Percentiles rank a stretch among this genome's conserved stretches.
Evolutionary conservation across 345 rosid genomes (phyloP).

Genomic region (Lepidium sativum): DNA sequence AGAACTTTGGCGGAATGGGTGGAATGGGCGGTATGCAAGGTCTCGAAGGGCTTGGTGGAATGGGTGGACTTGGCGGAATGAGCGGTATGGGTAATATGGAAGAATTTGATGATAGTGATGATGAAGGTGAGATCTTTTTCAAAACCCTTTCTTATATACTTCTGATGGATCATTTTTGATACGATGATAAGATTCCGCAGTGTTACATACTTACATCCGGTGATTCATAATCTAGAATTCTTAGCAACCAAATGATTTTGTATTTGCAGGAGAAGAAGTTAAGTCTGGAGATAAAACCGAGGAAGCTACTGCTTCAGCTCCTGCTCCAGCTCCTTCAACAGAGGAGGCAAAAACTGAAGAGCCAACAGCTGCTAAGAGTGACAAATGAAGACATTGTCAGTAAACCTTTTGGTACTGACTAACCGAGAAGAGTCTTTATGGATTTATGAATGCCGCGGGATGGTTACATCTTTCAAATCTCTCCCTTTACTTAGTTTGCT

Average conservation of each 20-base stretch:
- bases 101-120: conserved; percentile 83
- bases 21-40: conserved; percentile 31
- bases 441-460: neutral
- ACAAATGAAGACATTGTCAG: conserved; percentile 13
- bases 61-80: conserved; percentile 25
- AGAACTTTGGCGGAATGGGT: conserved; percentile 26
- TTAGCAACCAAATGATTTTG: neutral
- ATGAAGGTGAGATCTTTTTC: conserved; percentile 49
- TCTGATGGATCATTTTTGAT: neutral
- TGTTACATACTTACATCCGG: neutral
- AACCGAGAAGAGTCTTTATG: conserved; percentile 15
- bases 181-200: neutral
- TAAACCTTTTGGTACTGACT: neutral
- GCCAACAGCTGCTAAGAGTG: neutral
- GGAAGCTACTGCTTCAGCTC: conserved; percentile 10
- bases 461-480: conserved; percentile 3
- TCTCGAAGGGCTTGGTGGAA: conserved; percentile 21
- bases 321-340: conserved; percentile 2
- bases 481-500: neutral
- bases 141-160: neutral
- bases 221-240: neutral
- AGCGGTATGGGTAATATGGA: conserved; percentile 40
- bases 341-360: conserved; percentile 8
- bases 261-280: conserved; percentile 17
- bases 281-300: conserved; percentile 16